Conservation (phyloP, 2,329 filamentous ascomycete genomes). For the Colletotrichum sp. region DNA sequence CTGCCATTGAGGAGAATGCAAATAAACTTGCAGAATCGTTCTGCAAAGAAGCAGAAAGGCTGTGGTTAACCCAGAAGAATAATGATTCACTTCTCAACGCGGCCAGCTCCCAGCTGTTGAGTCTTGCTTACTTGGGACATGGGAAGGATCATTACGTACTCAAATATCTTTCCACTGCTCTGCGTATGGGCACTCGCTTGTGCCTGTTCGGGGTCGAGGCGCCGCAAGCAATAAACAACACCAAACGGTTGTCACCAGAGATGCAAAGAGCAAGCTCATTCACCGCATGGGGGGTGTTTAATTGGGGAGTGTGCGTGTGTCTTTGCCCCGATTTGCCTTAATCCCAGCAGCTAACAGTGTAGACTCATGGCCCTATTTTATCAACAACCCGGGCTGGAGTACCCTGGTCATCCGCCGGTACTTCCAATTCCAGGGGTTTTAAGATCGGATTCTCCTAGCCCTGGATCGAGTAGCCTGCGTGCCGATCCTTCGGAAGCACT, state of each 20-base stretch:
- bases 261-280: conserved; percentile 11
- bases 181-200: conserved; percentile 33
- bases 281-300: conserved; percentile 38
- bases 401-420: conserved; percentile 1
- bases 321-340: not conserved
- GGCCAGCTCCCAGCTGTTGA: conserved; percentile 35
- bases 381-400: conserved; percentile 32
- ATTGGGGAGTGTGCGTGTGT: conserved; percentile 40
- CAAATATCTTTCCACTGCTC: conserved; percentile 30
- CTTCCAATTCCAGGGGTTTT: conserved; percentile 26
- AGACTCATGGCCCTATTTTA: conserved; percentile 37
- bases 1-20: conserved; percentile 29
- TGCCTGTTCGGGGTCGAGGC: conserved; percentile 30
- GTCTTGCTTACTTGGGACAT: conserved; percentile 36
- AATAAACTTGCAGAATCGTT: conserved; percentile 25
- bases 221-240: not conserved
- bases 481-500: too few relatives aligned
- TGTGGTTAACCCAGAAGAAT: conserved; percentile 27
- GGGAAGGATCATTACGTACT: conserved; percentile 39
- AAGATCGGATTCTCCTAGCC: not conserved
- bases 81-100: conserved; percentile 26
- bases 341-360: not conserved
- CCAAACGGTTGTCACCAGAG: conserved; percentile 23
- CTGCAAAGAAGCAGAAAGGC: conserved; percentile 29
- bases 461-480: not conserved